Percentiles rank a stretch among this genome's conserved stretches.
phyloP scores from a whole-genome alignment of 2,329 filamentous ascomycete genomes.

The Alternaria sp. region DNA sequence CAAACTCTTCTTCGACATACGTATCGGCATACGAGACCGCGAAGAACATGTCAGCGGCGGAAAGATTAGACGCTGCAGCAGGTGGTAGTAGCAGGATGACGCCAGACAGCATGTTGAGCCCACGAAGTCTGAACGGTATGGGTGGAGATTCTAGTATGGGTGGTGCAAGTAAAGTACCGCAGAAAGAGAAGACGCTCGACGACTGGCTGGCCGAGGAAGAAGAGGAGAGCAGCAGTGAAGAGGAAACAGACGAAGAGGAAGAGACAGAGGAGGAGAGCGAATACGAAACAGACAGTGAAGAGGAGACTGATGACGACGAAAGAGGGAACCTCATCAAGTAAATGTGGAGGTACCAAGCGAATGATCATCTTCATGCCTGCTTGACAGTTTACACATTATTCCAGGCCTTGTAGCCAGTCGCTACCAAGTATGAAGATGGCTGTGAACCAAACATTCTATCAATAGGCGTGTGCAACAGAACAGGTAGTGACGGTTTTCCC shows the following conservation, averaged over 20 bases:
- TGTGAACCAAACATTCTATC: not conserved
- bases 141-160: slow-evolving; percentile 17
- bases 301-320: slow-evolving; percentile 8
- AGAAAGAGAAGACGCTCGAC: slow-evolving; percentile 80
- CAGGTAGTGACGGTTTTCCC: not conserved
- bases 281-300: slow-evolving; percentile 65
- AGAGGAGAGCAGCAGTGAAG: slow-evolving; percentile 58
- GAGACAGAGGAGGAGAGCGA: slow-evolving; percentile 62
- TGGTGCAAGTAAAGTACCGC: slow-evolving; percentile 20
- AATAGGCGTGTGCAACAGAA: not conserved
- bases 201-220: slow-evolving; percentile 82
- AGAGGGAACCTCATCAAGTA: slow-evolving; percentile 45
- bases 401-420: not conserved
- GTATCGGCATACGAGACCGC: slow-evolving; percentile 38
- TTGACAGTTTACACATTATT: not conserved
- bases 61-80: slow-evolving; percentile 68
- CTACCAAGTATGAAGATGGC: too few species aligned
- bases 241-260: slow-evolving; percentile 56
- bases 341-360: not conserved
- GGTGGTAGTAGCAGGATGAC: slow-evolving; percentile 43
- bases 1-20: slow-evolving; percentile 40
- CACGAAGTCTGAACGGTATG: slow-evolving; percentile 60
- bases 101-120: slow-evolving; percentile 44
- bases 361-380: not conserved
- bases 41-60: slow-evolving; percentile 63